Percentiles rank a stretch among this genome's conserved stretches.
These are phyloP conservation scores for Nicotiana rustica DNA, from an alignment of 305 asterid species.

Conservation along the genomic window DNA sequence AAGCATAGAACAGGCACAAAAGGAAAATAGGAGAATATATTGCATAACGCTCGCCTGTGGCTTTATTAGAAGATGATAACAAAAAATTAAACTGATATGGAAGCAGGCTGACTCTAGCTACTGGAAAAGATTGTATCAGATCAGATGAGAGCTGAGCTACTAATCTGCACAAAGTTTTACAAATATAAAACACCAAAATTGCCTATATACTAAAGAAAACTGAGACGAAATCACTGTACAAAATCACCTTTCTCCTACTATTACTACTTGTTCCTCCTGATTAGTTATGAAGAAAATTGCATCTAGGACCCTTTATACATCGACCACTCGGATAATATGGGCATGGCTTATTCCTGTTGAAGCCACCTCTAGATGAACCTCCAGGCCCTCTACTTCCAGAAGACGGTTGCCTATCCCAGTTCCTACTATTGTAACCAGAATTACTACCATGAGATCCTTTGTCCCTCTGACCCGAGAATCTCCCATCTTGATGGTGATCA, in stretches of 20 bases:
- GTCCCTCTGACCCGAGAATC: conserved; percentile 58
- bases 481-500: conserved; percentile 56
- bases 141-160: conserved; percentile 24
- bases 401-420: conserved; percentile 76
- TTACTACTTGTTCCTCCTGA: not conserved
- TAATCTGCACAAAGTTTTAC: conserved; percentile 50
- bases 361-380: conserved; percentile 42
- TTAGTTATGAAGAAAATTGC: conserved; percentile 72
- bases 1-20: not conserved
- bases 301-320: conserved; percentile 74
- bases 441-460: conserved; percentile 62
- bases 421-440: conserved; percentile 61
- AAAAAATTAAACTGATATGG: not conserved
- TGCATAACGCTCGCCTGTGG: not conserved
- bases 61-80: not conserved
- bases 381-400: conserved; percentile 57
- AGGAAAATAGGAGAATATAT: not conserved
- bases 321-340: conserved; percentile 69
- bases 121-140: conserved; percentile 20
- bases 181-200: conserved; percentile 36
- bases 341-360: conserved; percentile 54
- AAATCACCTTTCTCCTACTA: conserved; percentile 39
- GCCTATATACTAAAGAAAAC: conserved; percentile 39
- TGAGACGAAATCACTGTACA: conserved; percentile 45
- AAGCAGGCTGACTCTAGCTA: not conserved